phyloP scores from a whole-genome alignment of 495 filamentous ascomycete genomes.

The Penicillium alfredii region DNA sequence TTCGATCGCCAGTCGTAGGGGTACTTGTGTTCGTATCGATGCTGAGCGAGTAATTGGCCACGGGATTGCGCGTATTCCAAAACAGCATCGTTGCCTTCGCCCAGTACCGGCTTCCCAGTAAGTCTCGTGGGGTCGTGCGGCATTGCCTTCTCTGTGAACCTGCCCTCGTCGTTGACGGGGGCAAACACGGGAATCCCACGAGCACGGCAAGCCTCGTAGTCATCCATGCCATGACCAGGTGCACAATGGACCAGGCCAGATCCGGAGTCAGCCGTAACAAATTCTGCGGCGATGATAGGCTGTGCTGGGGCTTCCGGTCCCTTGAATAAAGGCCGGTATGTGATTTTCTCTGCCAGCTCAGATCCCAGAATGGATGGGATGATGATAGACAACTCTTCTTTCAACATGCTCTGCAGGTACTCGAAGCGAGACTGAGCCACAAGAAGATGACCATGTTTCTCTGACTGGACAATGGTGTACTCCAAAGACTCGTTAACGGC shows the following conservation, averaged over 20 bases:
- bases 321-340: constrained; percentile 63
- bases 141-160: constrained; percentile 69
- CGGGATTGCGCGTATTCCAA: constrained; percentile 54
- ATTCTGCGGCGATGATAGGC: constrained; percentile 71
- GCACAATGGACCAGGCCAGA: constrained; percentile 91
- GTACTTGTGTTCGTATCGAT: constrained; percentile 81
- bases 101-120: constrained; percentile 55
- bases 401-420: constrained; percentile 39
- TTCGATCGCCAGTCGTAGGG: constrained; percentile 98
- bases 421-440: constrained; percentile 62
- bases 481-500: constrained; percentile 65
- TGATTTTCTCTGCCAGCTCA: constrained; percentile 52
- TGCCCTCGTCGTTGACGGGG: constrained; percentile 74
- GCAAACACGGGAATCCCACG: constrained; percentile 64
- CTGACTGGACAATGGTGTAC: constrained; percentile 62
- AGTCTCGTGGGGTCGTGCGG: constrained; percentile 57
- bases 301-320: constrained; percentile 48
- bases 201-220: constrained; percentile 74
- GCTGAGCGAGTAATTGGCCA: constrained; percentile 54
- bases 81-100: constrained; percentile 61
- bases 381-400: constrained; percentile 45
- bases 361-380: constrained; percentile 55
- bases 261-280: constrained; percentile 81
- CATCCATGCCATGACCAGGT: constrained; percentile 93
- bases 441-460: constrained; percentile 50